Conservation (phyloP, 176 grass and related monocot genomes). For the Bonia amplexicaulis region DNA sequence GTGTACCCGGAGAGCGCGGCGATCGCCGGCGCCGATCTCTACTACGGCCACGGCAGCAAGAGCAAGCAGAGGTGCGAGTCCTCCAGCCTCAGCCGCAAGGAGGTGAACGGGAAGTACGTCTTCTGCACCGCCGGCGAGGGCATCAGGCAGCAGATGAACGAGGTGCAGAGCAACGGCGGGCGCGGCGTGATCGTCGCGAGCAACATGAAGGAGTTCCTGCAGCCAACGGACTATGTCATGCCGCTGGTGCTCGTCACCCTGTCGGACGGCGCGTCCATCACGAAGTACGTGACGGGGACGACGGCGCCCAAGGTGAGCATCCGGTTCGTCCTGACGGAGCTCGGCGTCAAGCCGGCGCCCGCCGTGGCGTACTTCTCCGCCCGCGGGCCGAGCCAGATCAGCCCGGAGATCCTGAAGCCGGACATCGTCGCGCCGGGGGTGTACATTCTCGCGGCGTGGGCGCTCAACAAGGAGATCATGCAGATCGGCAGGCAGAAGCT, state of each 20-base stretch:
- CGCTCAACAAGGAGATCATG: slow-evolving; percentile 42
- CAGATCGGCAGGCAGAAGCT: slow-evolving; percentile 20
- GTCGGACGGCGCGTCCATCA: slow-evolving; percentile 44
- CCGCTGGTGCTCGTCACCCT: slow-evolving; percentile 41
- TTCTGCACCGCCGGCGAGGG: slow-evolving; percentile 33
- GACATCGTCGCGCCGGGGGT: slow-evolving; percentile 70
- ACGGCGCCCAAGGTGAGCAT: slow-evolving; percentile 32
- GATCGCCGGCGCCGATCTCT: slow-evolving; percentile 15
- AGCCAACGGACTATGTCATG: slow-evolving; percentile 23
- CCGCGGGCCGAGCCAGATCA: slow-evolving; percentile 52
- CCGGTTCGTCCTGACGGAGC: slow-evolving; percentile 41
- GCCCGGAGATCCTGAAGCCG: slow-evolving; percentile 69
- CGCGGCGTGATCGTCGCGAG: slow-evolving; percentile 42
- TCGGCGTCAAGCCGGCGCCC: slow-evolving; percentile 63
- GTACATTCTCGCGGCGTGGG: slow-evolving; percentile 78
- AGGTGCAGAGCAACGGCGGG: slow-evolving; percentile 39
- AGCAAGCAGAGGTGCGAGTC: slow-evolving; percentile 35
- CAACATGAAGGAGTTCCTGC: slow-evolving; percentile 30
- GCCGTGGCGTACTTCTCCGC: slow-evolving; percentile 63
- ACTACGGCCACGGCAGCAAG: slow-evolving; percentile 39
- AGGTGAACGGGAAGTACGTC: slow-evolving; percentile 51
- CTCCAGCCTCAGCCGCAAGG: slow-evolving; percentile 32
- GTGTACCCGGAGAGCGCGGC: slow-evolving; percentile 35
- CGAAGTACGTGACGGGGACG: slow-evolving; percentile 18
- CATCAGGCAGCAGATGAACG: slow-evolving; percentile 32